Evolutionary conservation across 164 flowering plant genomes (phyloP).

Genomic region (Warburgia ugandensis): DNA sequence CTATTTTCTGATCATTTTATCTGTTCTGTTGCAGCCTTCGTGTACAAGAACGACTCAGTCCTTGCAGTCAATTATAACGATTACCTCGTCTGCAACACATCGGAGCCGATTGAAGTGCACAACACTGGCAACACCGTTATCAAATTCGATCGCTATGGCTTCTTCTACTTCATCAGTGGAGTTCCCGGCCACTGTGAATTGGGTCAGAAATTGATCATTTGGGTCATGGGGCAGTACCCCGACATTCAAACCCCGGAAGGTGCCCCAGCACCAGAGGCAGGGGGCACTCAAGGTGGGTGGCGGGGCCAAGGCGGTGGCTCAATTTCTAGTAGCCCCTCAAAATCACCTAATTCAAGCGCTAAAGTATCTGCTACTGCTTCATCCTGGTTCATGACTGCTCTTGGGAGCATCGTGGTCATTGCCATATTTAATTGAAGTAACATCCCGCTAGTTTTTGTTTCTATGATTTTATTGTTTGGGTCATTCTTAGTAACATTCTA

Average conservation of each 20-base stretch:
- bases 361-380: slow-evolving; percentile 18
- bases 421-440: slow-evolving; percentile 15
- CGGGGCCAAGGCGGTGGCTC: slow-evolving; percentile 2
- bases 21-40: slow-evolving; percentile 31
- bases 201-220: slow-evolving; percentile 39
- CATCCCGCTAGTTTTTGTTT: no score
- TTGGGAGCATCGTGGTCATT: slow-evolving; percentile 19
- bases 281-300: slow-evolving; percentile 2
- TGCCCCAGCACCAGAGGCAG: slow-evolving; percentile 21
- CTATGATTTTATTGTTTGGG: no score
- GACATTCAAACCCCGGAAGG: slow-evolving; percentile 9
- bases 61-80: slow-evolving; percentile 34
- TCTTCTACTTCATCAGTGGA: slow-evolving; percentile 56
- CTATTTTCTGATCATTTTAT: no score
- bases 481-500: no score
- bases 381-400: slow-evolving; percentile 22
- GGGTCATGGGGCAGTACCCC: slow-evolving; percentile 36
- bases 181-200: slow-evolving; percentile 29
- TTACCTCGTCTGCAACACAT: slow-evolving; percentile 29
- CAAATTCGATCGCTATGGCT: slow-evolving; percentile 37
- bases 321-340: slow-evolving; percentile 4
- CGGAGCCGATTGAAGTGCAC: slow-evolving; percentile 24
- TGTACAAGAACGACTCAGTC: slow-evolving; percentile 53
- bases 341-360: slow-evolving; percentile 20
- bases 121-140: slow-evolving; percentile 37